phyloP scores from a whole-genome alignment of 208 protist species.

The Trypanosomatidae sp. region DNA sequence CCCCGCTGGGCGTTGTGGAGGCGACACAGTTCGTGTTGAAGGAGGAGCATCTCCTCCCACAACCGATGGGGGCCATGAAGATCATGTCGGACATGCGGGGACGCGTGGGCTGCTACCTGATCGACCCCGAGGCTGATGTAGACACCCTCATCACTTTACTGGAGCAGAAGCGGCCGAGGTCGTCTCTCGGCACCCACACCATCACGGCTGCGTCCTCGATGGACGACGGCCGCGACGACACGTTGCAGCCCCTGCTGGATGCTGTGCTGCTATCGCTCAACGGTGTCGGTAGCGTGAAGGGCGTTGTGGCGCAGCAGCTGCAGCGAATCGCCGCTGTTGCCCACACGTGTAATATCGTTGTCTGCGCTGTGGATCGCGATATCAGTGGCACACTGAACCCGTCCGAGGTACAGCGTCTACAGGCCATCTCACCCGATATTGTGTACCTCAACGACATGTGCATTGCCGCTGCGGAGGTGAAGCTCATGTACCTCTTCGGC shows the following conservation, averaged over 20 bases:
- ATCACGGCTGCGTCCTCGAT: neutral
- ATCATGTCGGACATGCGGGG: conserved; percentile 54
- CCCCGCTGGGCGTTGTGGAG: conserved; percentile 85
- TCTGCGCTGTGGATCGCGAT: conserved; percentile 42
- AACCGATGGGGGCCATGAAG: conserved; percentile 45
- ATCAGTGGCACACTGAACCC: conserved; percentile 39
- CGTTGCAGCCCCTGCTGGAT: conserved; percentile 35
- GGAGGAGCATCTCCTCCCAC: conserved; percentile 49
- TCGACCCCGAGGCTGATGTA: conserved; percentile 52
- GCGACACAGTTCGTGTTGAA: conserved; percentile 57
- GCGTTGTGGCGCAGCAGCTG: conserved; percentile 25
- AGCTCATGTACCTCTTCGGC: conserved; percentile 83
- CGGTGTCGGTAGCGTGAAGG: conserved; percentile 42
- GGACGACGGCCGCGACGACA: neutral
- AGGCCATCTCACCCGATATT: conserved; percentile 28
- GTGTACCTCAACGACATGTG: conserved; percentile 67
- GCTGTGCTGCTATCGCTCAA: conserved; percentile 50
- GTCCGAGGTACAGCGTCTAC: conserved; percentile 35
- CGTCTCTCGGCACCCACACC: neutral
- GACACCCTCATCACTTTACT: conserved; percentile 44
- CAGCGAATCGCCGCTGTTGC: conserved; percentile 38
- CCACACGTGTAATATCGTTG: conserved; percentile 26
- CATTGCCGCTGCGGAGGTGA: conserved; percentile 53
- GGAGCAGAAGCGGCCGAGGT: conserved; percentile 8
- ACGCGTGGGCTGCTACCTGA: conserved; percentile 40